phyloP scores from a whole-genome alignment of 345 rosid genomes.

The Gossypioides kirkii region DNA sequence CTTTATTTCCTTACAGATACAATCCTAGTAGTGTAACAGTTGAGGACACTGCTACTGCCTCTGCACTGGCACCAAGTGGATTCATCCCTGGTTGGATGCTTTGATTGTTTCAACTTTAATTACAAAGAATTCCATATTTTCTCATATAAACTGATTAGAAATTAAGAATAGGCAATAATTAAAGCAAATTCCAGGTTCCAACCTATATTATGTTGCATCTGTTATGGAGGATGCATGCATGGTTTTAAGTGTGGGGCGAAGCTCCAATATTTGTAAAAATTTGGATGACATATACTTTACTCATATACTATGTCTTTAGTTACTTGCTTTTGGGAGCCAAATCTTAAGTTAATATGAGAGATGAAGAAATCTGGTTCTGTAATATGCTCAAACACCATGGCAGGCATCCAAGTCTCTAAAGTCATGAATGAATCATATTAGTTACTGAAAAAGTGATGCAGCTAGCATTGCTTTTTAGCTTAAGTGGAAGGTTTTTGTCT shows the following conservation, averaged over 20 bases:
- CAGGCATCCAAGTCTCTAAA: neutral
- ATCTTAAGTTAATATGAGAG: neutral
- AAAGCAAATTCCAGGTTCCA: neutral
- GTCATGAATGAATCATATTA: neutral
- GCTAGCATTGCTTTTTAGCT: neutral
- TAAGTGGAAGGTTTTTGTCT: neutral
- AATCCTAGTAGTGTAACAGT: slow-evolving; percentile 23
- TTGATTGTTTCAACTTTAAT: slow-evolving; percentile 11
- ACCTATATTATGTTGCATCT: neutral
- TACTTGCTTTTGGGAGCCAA: neutral
- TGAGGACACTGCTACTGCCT: slow-evolving; percentile 23
- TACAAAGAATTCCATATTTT: neutral
- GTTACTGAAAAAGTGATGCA: neutral
- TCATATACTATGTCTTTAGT: neutral
- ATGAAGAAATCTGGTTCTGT: too few species aligned
- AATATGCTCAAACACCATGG: neutral
- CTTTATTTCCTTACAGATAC: slow-evolving; percentile 16
- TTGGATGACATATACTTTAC: neutral
- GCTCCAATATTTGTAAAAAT: neutral
- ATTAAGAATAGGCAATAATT: neutral
- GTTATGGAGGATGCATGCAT: neutral
- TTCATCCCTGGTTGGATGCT: slow-evolving; percentile 43
- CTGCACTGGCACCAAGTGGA: slow-evolving; percentile 28
- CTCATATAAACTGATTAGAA: neutral
- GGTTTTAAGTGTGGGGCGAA: neutral